Evolutionary conservation across 371 early-diverging fungal species (phyloP), one percentile per base, ranked within the genome.

Genomic region (Coemansia linderi): DNA sequence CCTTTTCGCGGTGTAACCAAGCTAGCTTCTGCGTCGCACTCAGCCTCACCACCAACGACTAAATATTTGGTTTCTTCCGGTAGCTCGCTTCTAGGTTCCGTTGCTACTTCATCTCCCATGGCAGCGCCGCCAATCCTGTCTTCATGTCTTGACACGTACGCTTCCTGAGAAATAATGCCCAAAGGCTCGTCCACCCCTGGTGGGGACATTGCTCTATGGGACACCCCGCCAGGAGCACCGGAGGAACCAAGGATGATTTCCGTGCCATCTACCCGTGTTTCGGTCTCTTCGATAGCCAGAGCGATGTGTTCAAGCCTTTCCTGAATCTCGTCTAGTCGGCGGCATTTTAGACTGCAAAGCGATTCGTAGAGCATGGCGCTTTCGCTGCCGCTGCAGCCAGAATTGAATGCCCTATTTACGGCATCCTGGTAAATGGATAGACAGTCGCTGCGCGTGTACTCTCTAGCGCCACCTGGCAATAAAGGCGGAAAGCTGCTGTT

Each of bases 251-350:
- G 15, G 29, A 27, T 24, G 9, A 17, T 50, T 48, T 44, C 62
- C 12, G 36, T 17, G 36, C 62, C 15, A 62, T 48, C 62, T 19
- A 44, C 52, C 50, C 39, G 38, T 48, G 31, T 17, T 13, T 31
- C 54, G 15, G 37, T 13, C 13, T 60, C 54, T 15, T 33, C 41
- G 15, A 54, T 54, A 54, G 31, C 54, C 54, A 29, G 54, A 27
- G 69, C 60, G 4, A 69, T 66, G 12, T 12, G 27, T 37, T 65
- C 36, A 22, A 76, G 62, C 29, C 59, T 54, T 13, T 36, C 61
- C 24, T 59, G 52, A 52, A 76, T 68, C 57, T 76, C 77, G 48
- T 52, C 54, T 36, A 76, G 39, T 1, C 77, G 65, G 66, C 40
- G 54, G 8, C 44, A 36, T 40, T 69, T 72, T n/a, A 73, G 69